A percentile compares a stretch with the other conserved stretches of the same genome.
These are phyloP conservation scores for Epichloe brachyelytri DNA, from an alignment of 2,329 filamentous ascomycete genomes.

Conservation along the genomic window DNA sequence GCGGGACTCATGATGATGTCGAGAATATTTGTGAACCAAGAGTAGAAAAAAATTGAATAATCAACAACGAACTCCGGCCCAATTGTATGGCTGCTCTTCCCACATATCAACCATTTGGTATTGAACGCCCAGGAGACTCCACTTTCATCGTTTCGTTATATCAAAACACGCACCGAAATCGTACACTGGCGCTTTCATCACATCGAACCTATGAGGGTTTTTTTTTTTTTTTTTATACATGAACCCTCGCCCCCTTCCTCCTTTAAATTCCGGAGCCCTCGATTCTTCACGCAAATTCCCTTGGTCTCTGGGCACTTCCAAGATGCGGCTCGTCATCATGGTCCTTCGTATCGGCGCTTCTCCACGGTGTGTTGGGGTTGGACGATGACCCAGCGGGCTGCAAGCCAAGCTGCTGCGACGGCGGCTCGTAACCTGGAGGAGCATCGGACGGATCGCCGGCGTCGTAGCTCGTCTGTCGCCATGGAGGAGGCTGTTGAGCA, in stretches of 20 bases:
- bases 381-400: constrained; percentile 16
- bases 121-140: too few species aligned
- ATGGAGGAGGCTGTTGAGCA: constrained; percentile 18
- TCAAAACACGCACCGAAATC: too few species aligned
- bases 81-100: too few species aligned
- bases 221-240: too few species aligned
- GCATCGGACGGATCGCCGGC: constrained; percentile 15
- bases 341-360: constrained; percentile 12
- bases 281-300: constrained; percentile 17
- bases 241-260: too few species aligned
- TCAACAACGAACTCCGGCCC: too few species aligned
- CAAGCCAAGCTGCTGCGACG: constrained; percentile 19
- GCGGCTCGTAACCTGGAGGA: constrained; percentile 21
- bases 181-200: background rate
- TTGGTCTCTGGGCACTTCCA: constrained; percentile 18
- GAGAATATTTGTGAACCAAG: too few species aligned
- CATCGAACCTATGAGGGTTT: background rate
- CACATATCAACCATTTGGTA: too few species aligned
- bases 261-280: too few species aligned
- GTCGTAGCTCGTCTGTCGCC: constrained; percentile 14
- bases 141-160: too few species aligned
- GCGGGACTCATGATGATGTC: too few species aligned
- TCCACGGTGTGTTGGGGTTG: constrained; percentile 13
- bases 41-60: too few species aligned
- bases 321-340: constrained; percentile 20